A percentile compares a stretch with the other conserved stretches of the same genome.
Conservation (phyloP, 2,329 filamentous ascomycete species). For the Fusarium multiceps region DNA sequence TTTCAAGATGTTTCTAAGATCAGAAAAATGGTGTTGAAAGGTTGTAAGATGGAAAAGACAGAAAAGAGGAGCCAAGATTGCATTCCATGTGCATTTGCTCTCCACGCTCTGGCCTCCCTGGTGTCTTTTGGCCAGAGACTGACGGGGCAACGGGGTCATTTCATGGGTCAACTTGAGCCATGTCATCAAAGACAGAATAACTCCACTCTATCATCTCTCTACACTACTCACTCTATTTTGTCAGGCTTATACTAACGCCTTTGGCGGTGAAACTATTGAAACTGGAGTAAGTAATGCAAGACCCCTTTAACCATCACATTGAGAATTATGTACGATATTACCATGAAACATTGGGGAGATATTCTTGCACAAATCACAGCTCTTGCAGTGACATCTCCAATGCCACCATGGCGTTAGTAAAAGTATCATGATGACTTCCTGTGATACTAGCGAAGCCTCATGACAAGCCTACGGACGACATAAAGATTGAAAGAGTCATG, state of each 20-base stretch:
- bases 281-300: conserved; percentile 37
- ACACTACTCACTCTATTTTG: neutral
- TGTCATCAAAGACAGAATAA: conserved; percentile 9
- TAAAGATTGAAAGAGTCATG: neutral
- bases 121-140: conserved; percentile 45
- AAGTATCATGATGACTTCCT: neutral
- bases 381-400: neutral
- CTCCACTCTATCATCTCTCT: neutral
- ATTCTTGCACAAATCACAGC: conserved; percentile 26
- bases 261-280: conserved; percentile 41
- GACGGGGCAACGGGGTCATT: conserved; percentile 47
- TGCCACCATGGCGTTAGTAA: neutral
- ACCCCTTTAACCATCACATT: conserved; percentile 25
- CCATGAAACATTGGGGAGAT: neutral
- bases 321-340: conserved; percentile 1
- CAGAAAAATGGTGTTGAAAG: conserved; percentile 38
- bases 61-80: conserved; percentile 38
- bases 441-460: neutral
- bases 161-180: conserved; percentile 30
- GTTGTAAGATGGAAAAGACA: conserved; percentile 41
- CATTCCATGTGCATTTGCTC: conserved; percentile 41
- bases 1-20: conserved; percentile 19
- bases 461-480: neutral
- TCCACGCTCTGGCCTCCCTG: conserved; percentile 43
- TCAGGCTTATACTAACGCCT: conserved; percentile 15